Evolutionary conservation across 164 flowering plant species (phyloP), one percentile per base, ranked within the genome.

Genomic region (Nymphaea colorata): DNA sequence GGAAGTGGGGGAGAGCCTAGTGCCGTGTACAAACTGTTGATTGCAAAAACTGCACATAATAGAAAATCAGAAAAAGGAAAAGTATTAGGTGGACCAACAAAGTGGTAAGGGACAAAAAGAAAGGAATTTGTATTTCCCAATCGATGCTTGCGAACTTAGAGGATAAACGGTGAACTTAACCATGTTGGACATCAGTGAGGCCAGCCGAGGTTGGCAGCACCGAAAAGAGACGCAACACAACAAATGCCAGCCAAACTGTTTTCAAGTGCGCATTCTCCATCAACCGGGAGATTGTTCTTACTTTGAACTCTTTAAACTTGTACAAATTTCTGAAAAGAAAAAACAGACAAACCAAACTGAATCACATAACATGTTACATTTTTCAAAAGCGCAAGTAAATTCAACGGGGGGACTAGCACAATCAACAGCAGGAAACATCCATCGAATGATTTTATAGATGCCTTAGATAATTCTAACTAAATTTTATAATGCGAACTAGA

Each of bases 1-100:
- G 68, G 81, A 68, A 92, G 86, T 41, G 81, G 72, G 18, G 98
- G 99, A 41, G 67, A 72, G 18, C 84, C 88, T 65, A 95, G 67
- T 66, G 96, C 76, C 67, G 71, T 74, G 70, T 82, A 86, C 71
- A 95, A 79, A 76, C 72, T 75, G 68, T 86, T 87, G 59, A 90
- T 82, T 6, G 89, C 93, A 70, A 8, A 65, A 69, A 88, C 96
- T 90, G 83, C 15, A 61, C 7, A 61, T 17, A 8, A 6, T 6
- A 17, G 64, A 41, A 17, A 61, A 61, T 10, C 10, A 55, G 16
- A 55, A 55, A 55, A 55, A 25, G 36, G 36, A 25, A 25, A 25
- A 25, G 36, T 25, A 25, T 25, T 25, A 25, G 36, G 36, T 25
- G 36, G 36, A 25, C 36, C 36, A 25, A 25, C 1, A 25, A 25